Percentiles rank a stretch among this genome's conserved stretches.
These are phyloP conservation scores for Botrytis paeoniae DNA, from an alignment of 2,329 filamentous ascomycete species.

Conservation along the genomic window DNA sequence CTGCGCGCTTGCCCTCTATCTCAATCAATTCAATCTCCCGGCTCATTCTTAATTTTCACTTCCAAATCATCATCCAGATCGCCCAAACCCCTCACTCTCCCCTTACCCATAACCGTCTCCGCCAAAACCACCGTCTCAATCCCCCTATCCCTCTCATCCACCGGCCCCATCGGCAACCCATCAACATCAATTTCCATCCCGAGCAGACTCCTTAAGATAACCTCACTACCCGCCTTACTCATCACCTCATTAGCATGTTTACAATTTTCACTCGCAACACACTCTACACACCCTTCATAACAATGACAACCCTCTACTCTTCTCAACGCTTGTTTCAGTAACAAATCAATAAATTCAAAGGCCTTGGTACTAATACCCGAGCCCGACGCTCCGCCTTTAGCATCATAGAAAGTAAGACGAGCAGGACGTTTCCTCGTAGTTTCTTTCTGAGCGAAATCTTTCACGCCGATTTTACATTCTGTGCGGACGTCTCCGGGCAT, in stretches of 20 bases:
- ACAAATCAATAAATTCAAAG: constrained; percentile 83
- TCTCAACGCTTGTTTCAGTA: constrained; percentile 72
- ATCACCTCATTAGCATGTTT: constrained; percentile 87
- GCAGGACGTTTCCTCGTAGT: constrained; percentile 78
- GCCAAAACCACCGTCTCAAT: constrained; percentile 82
- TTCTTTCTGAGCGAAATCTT: constrained; percentile 75
- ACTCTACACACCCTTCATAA: constrained; percentile 80
- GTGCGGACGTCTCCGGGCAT: constrained; percentile 90
- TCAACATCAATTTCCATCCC: constrained; percentile 79
- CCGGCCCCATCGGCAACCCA: constrained; percentile 79
- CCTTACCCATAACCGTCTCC: constrained; percentile 28
- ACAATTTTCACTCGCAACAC: constrained; percentile 80
- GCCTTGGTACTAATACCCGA: constrained; percentile 88
- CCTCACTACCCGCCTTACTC: constrained; percentile 83
- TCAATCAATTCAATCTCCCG: constrained; percentile 22
- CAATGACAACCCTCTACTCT: constrained; percentile 77
- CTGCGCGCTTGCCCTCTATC: accelerated
- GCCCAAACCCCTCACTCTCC: constrained; percentile 34
- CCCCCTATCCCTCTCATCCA: constrained; percentile 64
- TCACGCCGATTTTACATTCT: constrained; percentile 85
- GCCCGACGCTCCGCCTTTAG: constrained; percentile 80
- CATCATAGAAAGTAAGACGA: constrained; percentile 89
- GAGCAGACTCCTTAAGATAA: constrained; percentile 74
- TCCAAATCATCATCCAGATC: constrained; percentile 30
- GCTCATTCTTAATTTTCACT: constrained; percentile 36